Conservation (phyloP, 1,139 yeast genomes). For the Lodderomyces elongisporus region DNA sequence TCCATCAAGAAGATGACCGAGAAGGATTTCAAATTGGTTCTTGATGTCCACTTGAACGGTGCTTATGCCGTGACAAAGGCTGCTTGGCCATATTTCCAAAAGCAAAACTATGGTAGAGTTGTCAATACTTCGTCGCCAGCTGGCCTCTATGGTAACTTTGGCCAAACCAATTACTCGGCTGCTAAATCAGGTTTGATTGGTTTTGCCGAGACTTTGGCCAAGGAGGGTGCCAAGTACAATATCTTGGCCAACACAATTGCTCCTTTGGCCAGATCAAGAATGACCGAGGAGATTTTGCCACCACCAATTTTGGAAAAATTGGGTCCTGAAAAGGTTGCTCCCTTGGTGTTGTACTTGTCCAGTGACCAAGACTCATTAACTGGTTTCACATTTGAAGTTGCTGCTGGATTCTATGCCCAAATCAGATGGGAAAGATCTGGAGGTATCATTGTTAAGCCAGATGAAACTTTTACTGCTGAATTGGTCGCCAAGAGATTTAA, state of each 20-base stretch:
- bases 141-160: conserved; percentile 93
- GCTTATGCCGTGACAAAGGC: conserved; percentile 82
- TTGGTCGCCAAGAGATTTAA: conserved; percentile 69
- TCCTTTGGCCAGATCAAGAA: conserved; percentile 91
- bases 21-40: conserved; percentile 71
- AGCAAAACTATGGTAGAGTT: conserved; percentile 84
- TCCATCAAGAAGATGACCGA: conserved; percentile 79
- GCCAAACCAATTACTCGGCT: conserved; percentile 93
- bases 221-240: conserved; percentile 85
- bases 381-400: conserved; percentile 84
- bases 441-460: conserved; percentile 82
- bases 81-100: conserved; percentile 87
- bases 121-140: conserved; percentile 95
- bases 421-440: conserved; percentile 93
- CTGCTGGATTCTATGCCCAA: conserved; percentile 91
- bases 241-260: conserved; percentile 85
- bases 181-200: conserved; percentile 91
- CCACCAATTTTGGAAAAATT: conserved; percentile 76
- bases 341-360: conserved; percentile 75
- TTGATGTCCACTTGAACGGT: conserved; percentile 87
- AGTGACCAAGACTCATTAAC: conserved; percentile 58
- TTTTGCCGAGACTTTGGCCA: conserved; percentile 88
- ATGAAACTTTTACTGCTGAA: conserved; percentile 74
- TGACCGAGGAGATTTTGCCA: conserved; percentile 90
- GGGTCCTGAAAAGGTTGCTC: conserved; percentile 86